Evolutionary conservation across 257 asterid genomes (phyloP), one percentile per base, ranked within the genome.

Genomic region (Eucommia ulmoides): DNA sequence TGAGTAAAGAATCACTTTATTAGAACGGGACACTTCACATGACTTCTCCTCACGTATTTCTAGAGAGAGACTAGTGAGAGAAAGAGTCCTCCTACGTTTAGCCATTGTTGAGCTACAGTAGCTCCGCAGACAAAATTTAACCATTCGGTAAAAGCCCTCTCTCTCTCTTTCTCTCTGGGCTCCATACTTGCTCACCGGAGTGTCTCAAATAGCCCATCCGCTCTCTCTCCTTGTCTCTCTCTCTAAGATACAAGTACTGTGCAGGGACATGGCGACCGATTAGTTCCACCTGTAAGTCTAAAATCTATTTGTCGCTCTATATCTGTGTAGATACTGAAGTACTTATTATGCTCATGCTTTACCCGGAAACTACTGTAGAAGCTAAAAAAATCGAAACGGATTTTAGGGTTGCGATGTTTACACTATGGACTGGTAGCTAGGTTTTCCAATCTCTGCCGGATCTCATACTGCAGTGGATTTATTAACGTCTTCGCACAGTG

Each of bases 1-100:
- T n/a, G n/a, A 23, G 20, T 17, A 23, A 51, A 48, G 22, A 33
- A 33, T 11, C 48, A 19, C 68, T 61, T 66, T 46, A 55, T 41
- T 52, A 47, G 20, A 58, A 53, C 49, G 58, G 61, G 51, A 61
- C 61, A 20, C 22, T 63, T 68, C 74, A 53, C 69, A 62, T 62
- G 55, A 67, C 56, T 22, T 54, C 51, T 54, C 58, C 33, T 0
- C 38, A 41, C n/a, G 42, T 24, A 23, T 24, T 15, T 54, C 66
- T 22, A 20, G 52, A 58, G 51, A 23, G 20, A n/a, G 38, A 22
- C n/a, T n/a, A 44, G 24, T 12, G 52, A 55, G 71, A 24, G 54
- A 55, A 15, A 19, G 23, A 1, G 17, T 51, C 52, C 23, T 22
- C 41, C 23, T 17, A 7, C 41, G 42, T 35, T 49, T 8, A 41